phyloP scores from a whole-genome alignment of 495 filamentous ascomycete species.

The Xylaria palmicola region DNA sequence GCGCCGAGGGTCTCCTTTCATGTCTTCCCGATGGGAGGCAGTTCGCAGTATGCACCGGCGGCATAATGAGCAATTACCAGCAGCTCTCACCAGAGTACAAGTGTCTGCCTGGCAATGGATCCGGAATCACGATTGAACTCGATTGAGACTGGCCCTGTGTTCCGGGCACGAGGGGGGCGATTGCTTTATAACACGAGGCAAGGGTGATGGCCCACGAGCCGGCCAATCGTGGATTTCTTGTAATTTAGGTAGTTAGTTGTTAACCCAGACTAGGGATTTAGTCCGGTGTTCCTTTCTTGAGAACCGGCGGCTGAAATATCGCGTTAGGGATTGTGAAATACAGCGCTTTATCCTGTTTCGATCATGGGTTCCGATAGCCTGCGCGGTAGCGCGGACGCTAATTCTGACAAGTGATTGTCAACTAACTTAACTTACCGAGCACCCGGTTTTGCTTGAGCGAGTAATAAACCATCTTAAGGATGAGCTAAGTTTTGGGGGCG shows the following conservation, averaged over 20 bases:
- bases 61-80: conserved; percentile 19
- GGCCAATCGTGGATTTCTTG: too few relatives aligned
- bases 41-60: conserved; percentile 27
- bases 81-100: conserved; percentile 23
- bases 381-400: neutral
- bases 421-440: neutral
- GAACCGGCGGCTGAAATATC: too few relatives aligned
- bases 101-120: conserved; percentile 20
- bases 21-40: conserved; percentile 21
- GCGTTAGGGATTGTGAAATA: too few relatives aligned
- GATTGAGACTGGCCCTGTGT: neutral
- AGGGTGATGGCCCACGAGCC: too few relatives aligned
- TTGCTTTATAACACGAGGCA: too few relatives aligned
- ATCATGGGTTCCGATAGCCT: neutral
- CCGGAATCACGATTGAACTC: conserved; percentile 20
- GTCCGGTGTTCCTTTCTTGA: too few relatives aligned
- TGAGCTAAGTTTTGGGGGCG: too few relatives aligned
- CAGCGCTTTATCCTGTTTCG: neutral
- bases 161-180: too few relatives aligned
- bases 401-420: conserved; percentile 1
- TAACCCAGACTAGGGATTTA: too few relatives aligned
- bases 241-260: too few relatives aligned
- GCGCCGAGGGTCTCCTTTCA: conserved; percentile 24
- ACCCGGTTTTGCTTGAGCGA: too few relatives aligned
- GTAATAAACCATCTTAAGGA: too few relatives aligned